Base-by-base conservation (phyloP, 2,329 filamentous ascomycete species). In the Stagonosporopsis tanaceti region DNA sequence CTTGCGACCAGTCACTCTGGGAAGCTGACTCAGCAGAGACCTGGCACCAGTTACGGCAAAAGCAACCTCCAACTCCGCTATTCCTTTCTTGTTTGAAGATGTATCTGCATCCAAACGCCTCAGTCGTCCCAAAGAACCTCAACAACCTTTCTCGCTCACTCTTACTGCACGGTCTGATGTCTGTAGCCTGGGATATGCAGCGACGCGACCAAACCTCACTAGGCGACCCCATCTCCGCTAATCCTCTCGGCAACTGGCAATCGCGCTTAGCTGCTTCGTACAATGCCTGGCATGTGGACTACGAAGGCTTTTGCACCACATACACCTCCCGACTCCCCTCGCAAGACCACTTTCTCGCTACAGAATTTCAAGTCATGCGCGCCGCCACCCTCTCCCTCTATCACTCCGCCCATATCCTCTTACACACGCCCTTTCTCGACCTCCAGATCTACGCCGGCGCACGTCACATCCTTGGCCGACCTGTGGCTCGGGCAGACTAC, bases 361-460 rank as follows among this genome's bases (percentile, higher is more conserved):
- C 62, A 27, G 79, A 81, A 44, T 84, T 85, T 56, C 72, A 76
- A 0, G 75, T 78, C 4, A 83, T 84, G 50, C 76, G 78, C 35
- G 80, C 81, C 1, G 80, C 84, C 0, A 83, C 81, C 20, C 74
- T 80, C n/a, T 80, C 84, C 0, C 77, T 89, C 0, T 88, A 87
- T 55, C 85, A 87, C 60, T 79, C 85, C 0, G 85, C 85, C 0
- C 81, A 86, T 41, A 78, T 87, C 6, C 77, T 85, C 0, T 76
- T 89, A 2, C 78, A 85, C 53, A 82, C 84, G 6, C 85, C 87
- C 15, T 83, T 88, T 38, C 75, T 87, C 0, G 85, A 88, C 62
- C 74, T 88, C 0, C 86, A 89, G 62, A 87, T 88, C 39, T 85
- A 84, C 41, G 86, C 85, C 0, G 86, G 86, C 0, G 83, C 85